phyloP scores from a whole-genome alignment of 2,329 filamentous ascomycete species.

The Fusarium tanahbumbuense region DNA sequence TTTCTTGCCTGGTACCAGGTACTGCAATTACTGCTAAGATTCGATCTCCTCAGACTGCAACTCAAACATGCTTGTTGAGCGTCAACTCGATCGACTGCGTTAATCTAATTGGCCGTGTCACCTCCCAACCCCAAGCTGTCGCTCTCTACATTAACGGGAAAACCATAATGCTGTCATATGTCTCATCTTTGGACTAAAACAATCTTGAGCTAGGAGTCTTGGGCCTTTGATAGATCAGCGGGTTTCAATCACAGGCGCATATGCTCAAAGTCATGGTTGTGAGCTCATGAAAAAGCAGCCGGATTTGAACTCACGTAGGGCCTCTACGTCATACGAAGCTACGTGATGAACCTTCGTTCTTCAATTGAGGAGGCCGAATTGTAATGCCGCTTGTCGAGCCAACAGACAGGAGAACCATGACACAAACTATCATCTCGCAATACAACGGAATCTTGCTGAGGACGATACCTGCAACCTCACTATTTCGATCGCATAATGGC shows the following conservation, averaged over 20 bases:
- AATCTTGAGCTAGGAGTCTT: background rate
- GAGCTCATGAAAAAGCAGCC: background rate
- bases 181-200: background rate
- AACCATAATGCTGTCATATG: background rate
- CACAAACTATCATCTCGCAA: constrained; percentile 23
- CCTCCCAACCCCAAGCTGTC: background rate
- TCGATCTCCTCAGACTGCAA: background rate
- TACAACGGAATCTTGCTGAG: constrained; percentile 28
- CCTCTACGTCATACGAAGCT: background rate
- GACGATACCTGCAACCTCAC: constrained; percentile 6
- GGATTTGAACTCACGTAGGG: background rate
- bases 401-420: constrained; percentile 22
- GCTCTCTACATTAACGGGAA: background rate
- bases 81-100: background rate
- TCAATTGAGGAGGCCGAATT: background rate
- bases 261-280: background rate
- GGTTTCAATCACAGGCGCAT: background rate
- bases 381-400: constrained; percentile 19
- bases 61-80: constrained; percentile 2
- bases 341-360: background rate
- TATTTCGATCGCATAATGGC: constrained; percentile 17
- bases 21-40: constrained; percentile 36
- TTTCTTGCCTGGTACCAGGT: constrained; percentile 25
- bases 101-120: background rate
- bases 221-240: background rate